Evolutionary conservation across 441 rosid genomes (phyloP), one percentile per base, ranked within the genome.

Genomic region (Flueggea neowawraea): DNA sequence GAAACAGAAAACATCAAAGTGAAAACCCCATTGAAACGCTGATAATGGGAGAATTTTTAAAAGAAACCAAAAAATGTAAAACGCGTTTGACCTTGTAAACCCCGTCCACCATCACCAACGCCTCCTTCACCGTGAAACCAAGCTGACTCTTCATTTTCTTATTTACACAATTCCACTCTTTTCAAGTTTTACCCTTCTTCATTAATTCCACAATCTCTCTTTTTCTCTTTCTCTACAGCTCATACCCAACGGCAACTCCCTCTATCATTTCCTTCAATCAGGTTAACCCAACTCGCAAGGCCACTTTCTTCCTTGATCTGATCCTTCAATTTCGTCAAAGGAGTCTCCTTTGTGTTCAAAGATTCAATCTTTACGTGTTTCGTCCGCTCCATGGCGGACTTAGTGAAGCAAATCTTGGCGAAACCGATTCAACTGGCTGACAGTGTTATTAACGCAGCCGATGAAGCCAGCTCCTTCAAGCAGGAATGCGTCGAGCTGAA

Each of bases 341-440:
- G 22, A 33, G 4, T 36, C 50, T 11, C 6, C 32, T 63, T 28
- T 31, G 12, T 11, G 50, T 67, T 7, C 15, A 59, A 31, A 63
- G 65, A 15, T n/a, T 39, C 9, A 36, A 36, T 36, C 41, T 36
- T 36, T 36, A 36, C 54, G 55, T 39, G 14, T 10, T 54, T 45
- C 32, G 67, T 53, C 78, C 71, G 73, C 72, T 12, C 63, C 61
- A 91, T 94, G 99, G 96, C 84, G 75, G 97, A 91, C 78, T 59
- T 72, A 60, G 96, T 87, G 65, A 91, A 87, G 72, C 87, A 89
- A 70, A 78, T 88, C 65, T 62, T 94, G 75, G 76, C 88, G 13
- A 84, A 72, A 70, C 96, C 96, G 31, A 91, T 89, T 67, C 97
- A 94, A 67, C 54, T 91, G 10, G 90, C 95, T 0, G 97, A 94